Base-by-base conservation (phyloP, 345 rosid genomes). In the Citrus maxima region DNA sequence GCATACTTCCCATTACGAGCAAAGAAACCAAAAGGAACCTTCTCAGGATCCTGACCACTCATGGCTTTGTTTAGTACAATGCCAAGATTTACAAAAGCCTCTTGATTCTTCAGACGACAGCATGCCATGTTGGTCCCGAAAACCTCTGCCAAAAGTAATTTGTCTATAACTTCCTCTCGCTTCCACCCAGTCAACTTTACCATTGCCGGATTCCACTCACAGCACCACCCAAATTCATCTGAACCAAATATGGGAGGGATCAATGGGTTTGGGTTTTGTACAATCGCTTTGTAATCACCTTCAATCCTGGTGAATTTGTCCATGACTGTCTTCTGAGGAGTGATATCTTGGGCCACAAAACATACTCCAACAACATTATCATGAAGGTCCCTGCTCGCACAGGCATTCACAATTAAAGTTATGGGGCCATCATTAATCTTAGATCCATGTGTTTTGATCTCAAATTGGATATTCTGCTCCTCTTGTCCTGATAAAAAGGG, bases 151-250 rank as follows among this genome's bases (percentile, higher is more conserved):
- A 95, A 64, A 18, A 95, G 92, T 95, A 95, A 92, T 79, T 92
- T 95, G 74, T 91, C 92, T 2, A 95, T 75, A 34, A 95, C 94
- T 79, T 93, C 95, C 76, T 93, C 96, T 65, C 98, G 88, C 71
- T 86, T 88, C 92, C 95, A 88, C 68, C 97, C 97, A 4, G 93
- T 93, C 81, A 95, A 72, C 77, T 89, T 92, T 34, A 81, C 82
- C 98, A 95, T 95, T n/a, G 98, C 93, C 6, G 89, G 89, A 82
- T 95, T 95, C 99, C 99, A 95, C 87, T 95, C 99, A 0, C 96
- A 92, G 82, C 99, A 95, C 98, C 98, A 93, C 7, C 99, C 99
- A 13, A 95, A 92, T 77, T 93, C 98, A 77, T 95, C 98, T 0
- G 89, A 83, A 35, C 97, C 98, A 42, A 95, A 95, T 65, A 95